These are phyloP conservation scores for Cynara cardunculus DNA, from an alignment of 129 eudicot genomes.

Conservation along the genomic window DNA sequence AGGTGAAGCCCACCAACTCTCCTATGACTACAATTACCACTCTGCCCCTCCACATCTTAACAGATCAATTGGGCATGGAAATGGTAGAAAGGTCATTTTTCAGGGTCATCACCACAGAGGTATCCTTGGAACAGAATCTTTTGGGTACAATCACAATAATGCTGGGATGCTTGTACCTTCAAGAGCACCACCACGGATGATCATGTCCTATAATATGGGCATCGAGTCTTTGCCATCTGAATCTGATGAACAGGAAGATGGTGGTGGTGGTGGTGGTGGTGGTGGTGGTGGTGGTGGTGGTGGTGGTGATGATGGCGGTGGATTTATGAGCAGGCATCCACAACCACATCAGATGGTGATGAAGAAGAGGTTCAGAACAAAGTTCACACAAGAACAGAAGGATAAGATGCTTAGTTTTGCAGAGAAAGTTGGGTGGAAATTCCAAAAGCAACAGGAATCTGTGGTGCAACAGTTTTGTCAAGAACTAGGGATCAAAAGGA, in stretches of 20 bases:
- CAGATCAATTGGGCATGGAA: constrained; percentile 19
- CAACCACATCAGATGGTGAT: constrained; percentile 38
- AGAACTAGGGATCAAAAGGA: constrained; percentile 62
- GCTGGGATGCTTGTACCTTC: constrained; percentile 7
- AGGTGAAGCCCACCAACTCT: constrained; percentile 26
- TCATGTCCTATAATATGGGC: constrained; percentile 32
- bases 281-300: too few relatives aligned
- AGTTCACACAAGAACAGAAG: constrained; percentile 72
- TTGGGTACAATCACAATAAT: constrained; percentile 21
- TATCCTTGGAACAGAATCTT: constrained; percentile 17
- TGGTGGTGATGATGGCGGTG: too few relatives aligned
- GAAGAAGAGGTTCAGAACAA: constrained; percentile 61
- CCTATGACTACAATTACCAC: constrained; percentile 11
- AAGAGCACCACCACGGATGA: constrained; percentile 19
- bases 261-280: too few relatives aligned
- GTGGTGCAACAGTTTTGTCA: constrained; percentile 61
- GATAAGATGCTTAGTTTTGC: constrained; percentile 67
- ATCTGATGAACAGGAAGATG: constrained; percentile 35
- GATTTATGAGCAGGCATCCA: constrained; percentile 9
- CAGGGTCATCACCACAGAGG: constrained; percentile 18
- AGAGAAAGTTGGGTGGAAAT: constrained; percentile 77
- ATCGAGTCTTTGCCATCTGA: constrained; percentile 40
- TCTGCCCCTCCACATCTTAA: constrained; percentile 11
- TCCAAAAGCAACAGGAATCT: constrained; percentile 63
- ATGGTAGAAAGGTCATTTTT: constrained; percentile 35